Percentiles rank a stretch among this genome's conserved stretches.
Evolutionary conservation across 83 land plant species (phyloP).

Genomic region (Picea abies): DNA sequence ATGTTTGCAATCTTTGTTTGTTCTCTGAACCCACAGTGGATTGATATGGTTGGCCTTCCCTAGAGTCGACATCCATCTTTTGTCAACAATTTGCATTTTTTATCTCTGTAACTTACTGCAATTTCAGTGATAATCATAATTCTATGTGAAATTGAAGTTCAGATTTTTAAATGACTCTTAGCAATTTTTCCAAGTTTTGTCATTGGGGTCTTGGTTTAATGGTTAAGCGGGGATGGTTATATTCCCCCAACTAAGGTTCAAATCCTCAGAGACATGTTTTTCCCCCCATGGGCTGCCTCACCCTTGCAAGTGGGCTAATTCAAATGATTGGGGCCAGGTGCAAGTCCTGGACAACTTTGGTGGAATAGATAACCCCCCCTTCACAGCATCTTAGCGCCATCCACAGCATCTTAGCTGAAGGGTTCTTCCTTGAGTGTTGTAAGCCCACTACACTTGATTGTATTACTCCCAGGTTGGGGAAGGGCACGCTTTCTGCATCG

Average conservation of each 20-base stretch:
- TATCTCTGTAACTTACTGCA: background rate
- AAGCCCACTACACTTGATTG: no score
- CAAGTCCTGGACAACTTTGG: no score
- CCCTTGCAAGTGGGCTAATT: background rate
- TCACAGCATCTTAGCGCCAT: no score
- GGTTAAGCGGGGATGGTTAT: background rate
- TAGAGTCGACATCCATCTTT: background rate
- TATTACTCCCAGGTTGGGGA: no score
- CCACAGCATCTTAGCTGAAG: background rate
- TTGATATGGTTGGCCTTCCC: background rate
- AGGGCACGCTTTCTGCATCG: no score
- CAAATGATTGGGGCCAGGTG: no score
- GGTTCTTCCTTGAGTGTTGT: no score
- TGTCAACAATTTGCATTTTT: background rate
- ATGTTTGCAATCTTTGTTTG: background rate
- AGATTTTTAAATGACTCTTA: background rate
- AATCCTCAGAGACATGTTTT: background rate
- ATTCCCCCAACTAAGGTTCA: background rate
- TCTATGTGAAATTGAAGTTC: background rate
- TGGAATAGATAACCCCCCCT: no score
- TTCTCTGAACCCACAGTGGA: background rate
- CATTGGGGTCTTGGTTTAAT: background rate
- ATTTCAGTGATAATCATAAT: background rate
- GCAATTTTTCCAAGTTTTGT: background rate
- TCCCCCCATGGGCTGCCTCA: background rate